Evolutionary conservation across 2,329 filamentous ascomycete species (phyloP).

Genomic region (Tolypocladium nubicola): DNA sequence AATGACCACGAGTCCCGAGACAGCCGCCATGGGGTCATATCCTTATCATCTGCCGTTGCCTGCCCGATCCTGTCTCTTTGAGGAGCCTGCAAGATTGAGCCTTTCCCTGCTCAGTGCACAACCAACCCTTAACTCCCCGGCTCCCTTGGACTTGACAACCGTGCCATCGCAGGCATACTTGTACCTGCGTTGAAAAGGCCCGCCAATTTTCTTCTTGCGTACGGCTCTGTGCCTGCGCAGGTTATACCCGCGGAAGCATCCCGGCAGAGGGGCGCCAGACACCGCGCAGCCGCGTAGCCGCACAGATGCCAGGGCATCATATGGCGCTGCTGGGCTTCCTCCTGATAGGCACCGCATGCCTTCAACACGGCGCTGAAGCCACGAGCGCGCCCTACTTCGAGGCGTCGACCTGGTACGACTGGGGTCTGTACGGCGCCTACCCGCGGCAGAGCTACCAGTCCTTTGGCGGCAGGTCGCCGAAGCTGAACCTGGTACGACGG

Average conservation of each 20-base stretch:
- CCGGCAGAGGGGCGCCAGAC: neutral
- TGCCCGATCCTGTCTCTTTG: no score
- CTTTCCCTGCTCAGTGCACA: neutral
- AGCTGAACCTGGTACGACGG: conserved; percentile 17
- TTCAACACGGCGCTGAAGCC: neutral
- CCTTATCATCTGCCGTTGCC: neutral
- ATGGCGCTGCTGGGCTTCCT: neutral
- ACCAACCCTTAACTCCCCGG: neutral
- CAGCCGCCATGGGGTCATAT: neutral
- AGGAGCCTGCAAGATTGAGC: neutral
- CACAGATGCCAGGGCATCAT: neutral
- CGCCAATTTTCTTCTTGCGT: neutral
- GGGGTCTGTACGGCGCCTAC: conserved; percentile 12
- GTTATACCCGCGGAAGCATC: neutral
- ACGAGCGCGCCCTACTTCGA: neutral
- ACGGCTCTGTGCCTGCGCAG: neutral
- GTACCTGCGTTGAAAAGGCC: neutral
- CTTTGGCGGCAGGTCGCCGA: conserved; percentile 15
- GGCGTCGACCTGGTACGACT: conserved; percentile 9
- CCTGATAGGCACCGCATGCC: neutral
- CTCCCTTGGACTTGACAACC: neutral
- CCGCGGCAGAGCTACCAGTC: conserved; percentile 10
- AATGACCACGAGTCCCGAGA: no score
- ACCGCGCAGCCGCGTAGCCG: neutral
- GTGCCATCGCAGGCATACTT: neutral